Evolutionary conservation across 1,284 basidiomycete genomes (phyloP), one percentile per base, ranked within the genome.

Genomic region (Moesziomyces parantarcticus): DNA sequence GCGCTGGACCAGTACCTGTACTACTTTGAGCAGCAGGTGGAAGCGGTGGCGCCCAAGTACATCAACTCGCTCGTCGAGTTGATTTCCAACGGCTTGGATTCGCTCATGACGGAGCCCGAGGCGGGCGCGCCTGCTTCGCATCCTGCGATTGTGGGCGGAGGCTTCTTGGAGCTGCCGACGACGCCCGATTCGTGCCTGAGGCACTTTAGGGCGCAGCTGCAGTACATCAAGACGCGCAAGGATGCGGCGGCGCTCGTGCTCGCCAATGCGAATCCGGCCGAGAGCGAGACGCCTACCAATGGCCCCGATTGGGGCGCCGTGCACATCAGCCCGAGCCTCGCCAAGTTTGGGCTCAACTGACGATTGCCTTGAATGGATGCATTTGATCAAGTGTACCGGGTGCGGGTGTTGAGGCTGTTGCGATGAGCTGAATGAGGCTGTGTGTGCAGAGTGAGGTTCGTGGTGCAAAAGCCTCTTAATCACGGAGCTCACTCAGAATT

Each of bases 141-240:
- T 41, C 65, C 65, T n/a, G 55, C 73, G 7, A 57, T 60, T 25
- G 59, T 59, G 14, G 70, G 62, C 89, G 29, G 81, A 3, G 93
- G 93, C 16, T 87, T 95, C 21, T 89, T 97, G 60, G 94, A 97
- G 79, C 92, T 92, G 10, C 90, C 93, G 0, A 91, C 93, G 74
- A 91, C 92, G 4, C 92, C 93, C 8, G 94, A 97, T 47, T 92
- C 93, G 89, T 95, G 97, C 72, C 87, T 88, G 1, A 87, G 92
- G 60, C 96, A 99, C 85, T 98, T 98, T 87, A 88, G 90, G 57
- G 95, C 94, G 84, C 94, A 94, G 20, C 85, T 98, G 51, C 83
- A 86, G 34, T 92, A 95, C 84, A 95, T 98, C 63, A 89, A 91
- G 77, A 85, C 87, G 44, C 88, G 90, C 84, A 94, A 94, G 86